Evolutionary conservation across 2,329 filamentous ascomycete genomes (phyloP).

Genomic region (Aspergillus brunneoviolaceus): DNA sequence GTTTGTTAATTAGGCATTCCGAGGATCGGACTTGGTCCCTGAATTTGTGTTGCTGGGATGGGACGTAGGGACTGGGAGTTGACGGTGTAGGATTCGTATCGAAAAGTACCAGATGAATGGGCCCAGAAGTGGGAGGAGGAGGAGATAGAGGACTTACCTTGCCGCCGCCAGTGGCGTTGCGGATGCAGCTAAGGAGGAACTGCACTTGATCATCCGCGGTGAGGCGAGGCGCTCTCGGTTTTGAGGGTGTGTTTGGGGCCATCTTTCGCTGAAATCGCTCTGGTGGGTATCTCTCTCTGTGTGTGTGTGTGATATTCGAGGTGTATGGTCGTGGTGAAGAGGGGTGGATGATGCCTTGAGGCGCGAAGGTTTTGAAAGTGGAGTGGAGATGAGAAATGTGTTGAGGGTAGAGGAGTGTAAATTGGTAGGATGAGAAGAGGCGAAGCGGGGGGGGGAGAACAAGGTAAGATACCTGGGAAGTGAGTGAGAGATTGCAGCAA

Average conservation of each 20-base stretch:
- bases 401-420: not conserved
- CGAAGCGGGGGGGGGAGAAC: not conserved
- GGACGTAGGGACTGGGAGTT: no score
- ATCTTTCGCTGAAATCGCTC: not conserved
- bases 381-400: not conserved
- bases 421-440: not conserved
- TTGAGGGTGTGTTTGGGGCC: not conserved
- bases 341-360: not conserved
- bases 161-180: constrained; percentile 59
- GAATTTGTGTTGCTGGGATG: no score
- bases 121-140: not conserved
- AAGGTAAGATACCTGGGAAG: not conserved
- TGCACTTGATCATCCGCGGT: constrained; percentile 60
- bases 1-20: not conserved
- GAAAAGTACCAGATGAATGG: not conserved
- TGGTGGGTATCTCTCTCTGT: no score
- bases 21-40: no score
- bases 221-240: constrained; percentile 45
- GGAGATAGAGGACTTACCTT: constrained; percentile 49
- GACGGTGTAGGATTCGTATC: no score
- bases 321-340: not conserved
- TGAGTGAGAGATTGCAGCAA: not conserved
- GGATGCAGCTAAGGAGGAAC: constrained; percentile 67
- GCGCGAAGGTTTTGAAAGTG: not conserved
- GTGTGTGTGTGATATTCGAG: not conserved